These are phyloP conservation scores for Globisporangium radiosum DNA, from an alignment of 352 stramenopile genomes.

Conservation along the genomic window DNA sequence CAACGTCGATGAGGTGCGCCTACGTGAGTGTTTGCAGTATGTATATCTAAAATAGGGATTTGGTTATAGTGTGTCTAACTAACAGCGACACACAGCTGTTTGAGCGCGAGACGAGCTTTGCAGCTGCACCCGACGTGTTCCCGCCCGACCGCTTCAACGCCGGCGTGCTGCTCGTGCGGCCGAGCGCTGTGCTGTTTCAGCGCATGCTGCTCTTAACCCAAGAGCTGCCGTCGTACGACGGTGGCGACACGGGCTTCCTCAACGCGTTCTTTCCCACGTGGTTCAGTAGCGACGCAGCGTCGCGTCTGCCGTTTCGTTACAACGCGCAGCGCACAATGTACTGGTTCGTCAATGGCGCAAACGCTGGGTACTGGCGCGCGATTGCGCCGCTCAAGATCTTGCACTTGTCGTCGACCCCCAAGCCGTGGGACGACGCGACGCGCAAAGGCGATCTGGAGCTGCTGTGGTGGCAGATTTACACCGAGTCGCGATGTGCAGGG, in stretches of 20 bases:
- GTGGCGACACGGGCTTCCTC: constrained; percentile 78
- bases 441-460: constrained; percentile 40
- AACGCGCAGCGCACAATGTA: constrained; percentile 83
- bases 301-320: constrained; percentile 65
- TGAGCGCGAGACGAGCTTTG: constrained; percentile 55
- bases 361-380: constrained; percentile 68
- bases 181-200: constrained; percentile 35
- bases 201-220: constrained; percentile 40
- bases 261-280: constrained; percentile 81
- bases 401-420: constrained; percentile 34
- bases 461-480: constrained; percentile 40
- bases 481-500: constrained; percentile 17
- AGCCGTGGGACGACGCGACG: constrained; percentile 30
- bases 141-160: constrained; percentile 84
- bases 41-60: too few species aligned
- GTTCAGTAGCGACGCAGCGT: constrained; percentile 38
- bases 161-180: constrained; percentile 67
- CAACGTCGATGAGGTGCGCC: constrained; percentile 47
- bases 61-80: too few species aligned
- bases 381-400: constrained; percentile 38
- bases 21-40: too few species aligned
- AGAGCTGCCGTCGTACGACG: constrained; percentile 58
- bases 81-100: constrained; percentile 15
- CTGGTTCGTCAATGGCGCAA: constrained; percentile 64
- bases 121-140: constrained; percentile 78